Percentiles rank a stretch among this genome's conserved stretches.
phyloP scores from a whole-genome alignment of 768 basidiomycete genomes.

The Tulasnella sp. region DNA sequence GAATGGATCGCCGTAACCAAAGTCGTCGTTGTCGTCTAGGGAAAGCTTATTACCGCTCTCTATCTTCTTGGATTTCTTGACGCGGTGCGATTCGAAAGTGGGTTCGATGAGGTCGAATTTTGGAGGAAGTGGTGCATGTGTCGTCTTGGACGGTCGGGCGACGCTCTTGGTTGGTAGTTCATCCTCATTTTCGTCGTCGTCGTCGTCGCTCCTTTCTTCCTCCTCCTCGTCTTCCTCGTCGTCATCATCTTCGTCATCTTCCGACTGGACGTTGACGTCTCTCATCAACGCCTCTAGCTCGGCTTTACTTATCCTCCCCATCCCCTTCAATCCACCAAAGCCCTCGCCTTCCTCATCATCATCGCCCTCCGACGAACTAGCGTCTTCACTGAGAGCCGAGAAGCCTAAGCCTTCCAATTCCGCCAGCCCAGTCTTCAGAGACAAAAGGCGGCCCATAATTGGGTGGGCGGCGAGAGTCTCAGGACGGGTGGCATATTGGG shows the following conservation, averaged over 20 bases:
- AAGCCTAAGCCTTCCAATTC: constrained; percentile 84
- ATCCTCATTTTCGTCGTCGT: constrained; percentile 33
- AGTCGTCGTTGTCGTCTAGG: constrained; percentile 23
- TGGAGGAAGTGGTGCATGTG: constrained; percentile 24
- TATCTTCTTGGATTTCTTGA: constrained; percentile 16
- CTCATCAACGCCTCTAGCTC: not conserved
- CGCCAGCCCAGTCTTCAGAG: constrained; percentile 69
- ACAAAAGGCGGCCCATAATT: constrained; percentile 63
- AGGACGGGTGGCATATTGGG: constrained; percentile 51
- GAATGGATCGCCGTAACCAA: constrained; percentile 63
- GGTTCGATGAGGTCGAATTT: constrained; percentile 77
- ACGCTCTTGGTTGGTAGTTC: constrained; percentile 24
- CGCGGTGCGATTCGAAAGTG: constrained; percentile 41
- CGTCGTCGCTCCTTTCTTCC: constrained; percentile 29
- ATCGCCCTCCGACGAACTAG: constrained; percentile 17
- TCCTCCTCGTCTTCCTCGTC: constrained; percentile 34
- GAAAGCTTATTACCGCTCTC: not conserved
- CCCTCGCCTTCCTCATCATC: constrained; percentile 36
- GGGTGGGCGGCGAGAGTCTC: constrained; percentile 58
- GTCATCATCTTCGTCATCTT: constrained; percentile 16
- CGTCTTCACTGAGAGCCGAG: constrained; percentile 24
- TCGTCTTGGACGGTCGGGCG: constrained; percentile 6
- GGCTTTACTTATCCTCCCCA: not conserved
- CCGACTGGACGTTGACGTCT: constrained; percentile 20
- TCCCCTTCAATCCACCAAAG: constrained; percentile 18